Percentiles rank a stretch among this genome's conserved stretches.
Evolutionary conservation across 2,329 filamentous ascomycete genomes (phyloP).

Genomic region (Colletotrichum sp.): DNA sequence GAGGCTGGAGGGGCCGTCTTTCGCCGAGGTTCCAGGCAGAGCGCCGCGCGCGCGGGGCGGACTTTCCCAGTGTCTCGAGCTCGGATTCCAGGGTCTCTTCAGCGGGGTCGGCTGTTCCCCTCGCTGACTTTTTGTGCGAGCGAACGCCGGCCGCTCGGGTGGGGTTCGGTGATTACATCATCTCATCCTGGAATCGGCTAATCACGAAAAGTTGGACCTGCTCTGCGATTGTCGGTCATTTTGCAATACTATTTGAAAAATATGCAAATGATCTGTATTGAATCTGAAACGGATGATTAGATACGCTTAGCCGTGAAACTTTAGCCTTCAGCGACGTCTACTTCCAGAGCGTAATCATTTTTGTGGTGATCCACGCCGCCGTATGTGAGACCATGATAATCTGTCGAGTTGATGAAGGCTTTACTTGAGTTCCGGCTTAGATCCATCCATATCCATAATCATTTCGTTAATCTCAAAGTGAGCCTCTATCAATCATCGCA

Average conservation of each 20-base stretch:
- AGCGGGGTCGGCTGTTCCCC: slow-evolving; percentile 5
- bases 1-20: background rate
- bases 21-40: slow-evolving; percentile 18
- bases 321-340: background rate
- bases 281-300: background rate
- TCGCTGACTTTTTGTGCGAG: background rate
- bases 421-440: background rate
- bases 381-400: background rate
- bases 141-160: background rate
- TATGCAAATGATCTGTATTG: background rate
- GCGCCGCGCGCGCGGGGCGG: slow-evolving; percentile 2
- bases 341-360: background rate
- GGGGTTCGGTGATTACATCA: slow-evolving; percentile 14
- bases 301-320: background rate
- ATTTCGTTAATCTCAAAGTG: background rate
- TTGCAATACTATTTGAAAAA: background rate
- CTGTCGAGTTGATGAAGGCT: background rate
- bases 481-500: background rate
- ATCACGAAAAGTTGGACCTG: background rate
- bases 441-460: background rate
- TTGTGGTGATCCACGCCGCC: background rate
- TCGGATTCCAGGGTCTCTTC: slow-evolving; percentile 11
- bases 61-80: background rate
- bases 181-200: slow-evolving; percentile 10
- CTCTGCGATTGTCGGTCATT: background rate